Base-by-base conservation (phyloP, 345 rosid genomes). In the Linum usitatissimum region DNA sequence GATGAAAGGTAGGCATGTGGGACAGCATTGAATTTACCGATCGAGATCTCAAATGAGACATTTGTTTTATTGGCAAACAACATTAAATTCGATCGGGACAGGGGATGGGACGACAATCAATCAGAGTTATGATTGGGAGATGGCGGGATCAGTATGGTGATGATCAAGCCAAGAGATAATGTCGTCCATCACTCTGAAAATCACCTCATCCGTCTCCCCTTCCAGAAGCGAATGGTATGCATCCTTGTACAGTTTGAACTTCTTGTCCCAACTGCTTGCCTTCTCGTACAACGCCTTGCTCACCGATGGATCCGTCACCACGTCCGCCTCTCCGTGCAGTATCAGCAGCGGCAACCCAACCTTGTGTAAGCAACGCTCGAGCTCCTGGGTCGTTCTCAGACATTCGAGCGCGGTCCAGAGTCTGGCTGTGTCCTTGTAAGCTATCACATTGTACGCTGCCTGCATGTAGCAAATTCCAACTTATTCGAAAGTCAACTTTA, bases 131-230 rank as follows among this genome's bases (percentile, higher is more conserved):
- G 38, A 34, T 34, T 3, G 6, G 38, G 36, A 31, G 36, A 6
- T 31, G 36, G 36, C 3, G 36, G 36, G 36, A 2, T 31, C 6
- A 4, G 8, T 34, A 45, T 45, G 51, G 62, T 74, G 97, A 6
- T 77, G 68, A 9, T 93, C 83, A 20, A 93, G 94, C 99, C 99
- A 93, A 5, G 80, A 75, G 72, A 84, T 69, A 28, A 90, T 84
- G 72, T 93, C 96, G 2, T 55, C 62, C 14, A 90, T 71, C 74
- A 87, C 97, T 60, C 67, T 82, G 15, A 74, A 67, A 51, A 88
- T 86, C 73, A 57, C 64, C 18, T 90, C 97, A 65, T 93, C 99
- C 6, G 99, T 82, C 72, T 93, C 99, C 0, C 99, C 99, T 71
- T 82, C 96, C 0, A 90, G 85, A 51, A 93, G 84, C 55, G 92